These are phyloP conservation scores for Paraglomus occultum DNA, from an alignment of 192 early-diverging fungal genomes.

Conservation along the genomic window DNA sequence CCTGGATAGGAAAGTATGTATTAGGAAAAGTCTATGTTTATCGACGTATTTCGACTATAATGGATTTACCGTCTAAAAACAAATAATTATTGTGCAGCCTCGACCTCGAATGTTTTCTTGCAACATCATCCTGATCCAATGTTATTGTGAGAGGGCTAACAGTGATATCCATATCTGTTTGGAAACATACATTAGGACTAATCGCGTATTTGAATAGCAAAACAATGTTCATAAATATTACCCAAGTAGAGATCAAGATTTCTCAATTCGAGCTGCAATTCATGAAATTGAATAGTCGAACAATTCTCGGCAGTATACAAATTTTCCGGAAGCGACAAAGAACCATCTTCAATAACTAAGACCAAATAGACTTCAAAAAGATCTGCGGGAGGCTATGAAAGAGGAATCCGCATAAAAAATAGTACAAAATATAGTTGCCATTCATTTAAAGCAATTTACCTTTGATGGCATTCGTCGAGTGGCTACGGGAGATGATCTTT, in stretches of 20 bases:
- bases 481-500: slow-evolving; percentile 34
- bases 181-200: neutral
- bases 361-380: slow-evolving; percentile 57
- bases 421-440: slow-evolving; percentile 14
- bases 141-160: slow-evolving; percentile 59
- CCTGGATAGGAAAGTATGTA: slow-evolving; percentile 35
- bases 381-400: slow-evolving; percentile 40
- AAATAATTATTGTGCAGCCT: slow-evolving; percentile 48
- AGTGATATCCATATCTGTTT: slow-evolving; percentile 56
- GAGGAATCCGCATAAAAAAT: slow-evolving; percentile 14
- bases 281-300: slow-evolving; percentile 55
- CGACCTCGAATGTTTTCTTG: slow-evolving; percentile 32
- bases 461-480: slow-evolving; percentile 27
- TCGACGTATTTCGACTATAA: neutral
- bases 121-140: slow-evolving; percentile 32
- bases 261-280: slow-evolving; percentile 63
- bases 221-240: slow-evolving; percentile 28
- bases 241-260: slow-evolving; percentile 65
- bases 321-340: slow-evolving; percentile 54
- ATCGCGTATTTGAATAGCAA: neutral
- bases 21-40: neutral
- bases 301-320: slow-evolving; percentile 54
- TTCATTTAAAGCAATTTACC: neutral
- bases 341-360: slow-evolving; percentile 46
- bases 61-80: slow-evolving; percentile 49